phyloP scores from a whole-genome alignment of 164 flowering plant genomes.

The Aristolochia fimbriata region DNA sequence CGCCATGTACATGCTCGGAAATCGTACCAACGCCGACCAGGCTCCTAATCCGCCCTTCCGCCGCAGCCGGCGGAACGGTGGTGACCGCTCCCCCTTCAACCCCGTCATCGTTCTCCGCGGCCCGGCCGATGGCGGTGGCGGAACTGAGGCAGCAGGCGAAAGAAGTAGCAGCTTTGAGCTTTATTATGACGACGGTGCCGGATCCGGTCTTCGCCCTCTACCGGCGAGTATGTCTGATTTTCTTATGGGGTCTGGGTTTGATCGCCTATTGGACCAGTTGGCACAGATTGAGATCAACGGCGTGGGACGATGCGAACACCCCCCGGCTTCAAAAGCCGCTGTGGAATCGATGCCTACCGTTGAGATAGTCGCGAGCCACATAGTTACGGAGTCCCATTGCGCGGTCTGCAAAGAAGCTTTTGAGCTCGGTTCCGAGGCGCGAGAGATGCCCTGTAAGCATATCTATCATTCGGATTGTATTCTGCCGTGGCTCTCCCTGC shows the following conservation, averaged over 20 bases:
- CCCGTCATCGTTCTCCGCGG: constrained; percentile 74
- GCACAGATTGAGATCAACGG: constrained; percentile 56
- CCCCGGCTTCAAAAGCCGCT: constrained; percentile 64
- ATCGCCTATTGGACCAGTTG: constrained; percentile 55
- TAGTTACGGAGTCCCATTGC: constrained; percentile 39
- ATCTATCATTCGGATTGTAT: constrained; percentile 73
- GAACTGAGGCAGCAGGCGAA: constrained; percentile 10
- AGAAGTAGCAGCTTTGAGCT: constrained; percentile 42
- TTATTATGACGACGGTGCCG: constrained; percentile 69
- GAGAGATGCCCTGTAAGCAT: constrained; percentile 85
- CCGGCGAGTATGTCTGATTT: constrained; percentile 65
- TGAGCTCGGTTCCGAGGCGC: constrained; percentile 46
- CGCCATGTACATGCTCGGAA: constrained; percentile 36
- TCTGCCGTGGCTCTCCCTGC: constrained; percentile 60
- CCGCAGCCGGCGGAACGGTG: constrained; percentile 34
- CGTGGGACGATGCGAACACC: constrained; percentile 38
- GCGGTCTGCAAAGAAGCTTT: constrained; percentile 63
- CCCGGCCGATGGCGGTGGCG: constrained; percentile 21
- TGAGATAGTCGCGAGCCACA: constrained; percentile 30
- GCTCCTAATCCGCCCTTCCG: constrained; percentile 18
- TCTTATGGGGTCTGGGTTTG: constrained; percentile 68
- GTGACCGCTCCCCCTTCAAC: constrained; percentile 53
- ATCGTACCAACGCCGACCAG: constrained; percentile 13
- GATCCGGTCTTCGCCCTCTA: constrained; percentile 61
- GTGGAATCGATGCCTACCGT: constrained; percentile 64